A percentile compares a stretch with the other conserved stretches of the same genome.
phyloP scores from a whole-genome alignment of 148 eudicot species.

The Diospyros lotus region DNA sequence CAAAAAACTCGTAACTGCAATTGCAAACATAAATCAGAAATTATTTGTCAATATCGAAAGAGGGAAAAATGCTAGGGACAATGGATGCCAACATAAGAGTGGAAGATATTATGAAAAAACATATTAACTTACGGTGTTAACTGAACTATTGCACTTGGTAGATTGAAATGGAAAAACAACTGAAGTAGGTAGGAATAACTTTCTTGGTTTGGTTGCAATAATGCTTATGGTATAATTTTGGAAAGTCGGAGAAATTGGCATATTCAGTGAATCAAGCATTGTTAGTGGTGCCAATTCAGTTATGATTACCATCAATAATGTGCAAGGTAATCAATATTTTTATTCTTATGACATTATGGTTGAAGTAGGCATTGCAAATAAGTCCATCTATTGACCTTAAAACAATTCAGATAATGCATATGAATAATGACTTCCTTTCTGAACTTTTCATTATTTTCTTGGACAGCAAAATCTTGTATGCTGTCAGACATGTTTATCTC shows the following conservation, averaged over 20 bases:
- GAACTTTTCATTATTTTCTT: neutral
- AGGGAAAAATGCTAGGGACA: too few relatives aligned
- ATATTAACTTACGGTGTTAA: too few relatives aligned
- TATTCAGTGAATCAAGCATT: neutral
- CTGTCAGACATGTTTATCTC: neutral
- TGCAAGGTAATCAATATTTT: neutral
- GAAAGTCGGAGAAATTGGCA: neutral
- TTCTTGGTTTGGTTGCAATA: too few relatives aligned
- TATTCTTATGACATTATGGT: neutral
- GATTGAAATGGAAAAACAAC: too few relatives aligned
- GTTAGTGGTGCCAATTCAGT: neutral
- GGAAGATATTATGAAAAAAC: too few relatives aligned
- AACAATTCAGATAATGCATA: neutral
- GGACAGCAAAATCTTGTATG: neutral
- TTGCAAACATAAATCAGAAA: neutral
- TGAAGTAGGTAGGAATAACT: too few relatives aligned
- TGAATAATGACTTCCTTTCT: neutral
- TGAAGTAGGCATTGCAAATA: neutral
- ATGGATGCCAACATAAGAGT: too few relatives aligned
- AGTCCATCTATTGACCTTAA: neutral
- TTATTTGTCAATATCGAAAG: too few relatives aligned
- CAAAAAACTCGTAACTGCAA: neutral
- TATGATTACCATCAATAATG: neutral
- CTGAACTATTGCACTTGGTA: too few relatives aligned
- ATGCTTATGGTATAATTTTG: too few relatives aligned